Evolutionary conservation across 176 grass and related monocot species (phyloP).

Genomic region (Rhynchospora tenuis): DNA sequence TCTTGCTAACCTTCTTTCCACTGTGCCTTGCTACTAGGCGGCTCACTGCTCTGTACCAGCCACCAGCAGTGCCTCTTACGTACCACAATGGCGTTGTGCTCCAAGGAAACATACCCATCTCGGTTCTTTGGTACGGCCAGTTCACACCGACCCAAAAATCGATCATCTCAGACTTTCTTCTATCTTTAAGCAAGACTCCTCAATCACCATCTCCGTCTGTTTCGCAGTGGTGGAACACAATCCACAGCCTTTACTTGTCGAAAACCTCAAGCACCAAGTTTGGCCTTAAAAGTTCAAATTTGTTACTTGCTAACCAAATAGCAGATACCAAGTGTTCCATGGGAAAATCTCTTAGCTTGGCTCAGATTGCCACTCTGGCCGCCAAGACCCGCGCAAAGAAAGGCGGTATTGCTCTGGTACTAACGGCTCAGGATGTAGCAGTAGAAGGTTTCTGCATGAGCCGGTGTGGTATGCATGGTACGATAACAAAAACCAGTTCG

Average conservation of each 20-base stretch:
- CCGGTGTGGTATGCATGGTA: conserved; percentile 17
- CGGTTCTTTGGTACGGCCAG: conserved; percentile 28
- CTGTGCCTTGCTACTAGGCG: conserved; percentile 10
- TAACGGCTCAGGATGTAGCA: conserved; percentile 18
- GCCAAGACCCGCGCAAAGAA: neutral
- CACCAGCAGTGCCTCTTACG: neutral
- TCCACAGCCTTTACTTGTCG: conserved; percentile 13
- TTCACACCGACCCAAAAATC: conserved; percentile 27
- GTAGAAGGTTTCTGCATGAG: conserved; percentile 34
- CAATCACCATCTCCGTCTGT: conserved; percentile 2
- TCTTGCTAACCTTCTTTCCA: neutral
- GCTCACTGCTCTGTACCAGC: neutral
- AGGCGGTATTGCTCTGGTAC: neutral
- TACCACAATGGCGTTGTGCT: conserved; percentile 30
- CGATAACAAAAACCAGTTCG: neutral
- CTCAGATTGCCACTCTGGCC: conserved; percentile 11
- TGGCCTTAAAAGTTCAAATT: neutral
- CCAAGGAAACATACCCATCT: conserved; percentile 14
- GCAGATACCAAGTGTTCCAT: conserved; percentile 11
- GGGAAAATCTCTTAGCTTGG: conserved; percentile 17
- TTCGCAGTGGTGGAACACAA: conserved; percentile 21
- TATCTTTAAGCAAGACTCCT: conserved; percentile 2
- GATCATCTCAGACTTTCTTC: conserved; percentile 31
- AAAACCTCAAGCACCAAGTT: conserved; percentile 13
- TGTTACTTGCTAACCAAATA: neutral